Evolutionary conservation across 2,329 filamentous ascomycete genomes (phyloP).

Genomic region (Magnaporthiopsis rhizophila): DNA sequence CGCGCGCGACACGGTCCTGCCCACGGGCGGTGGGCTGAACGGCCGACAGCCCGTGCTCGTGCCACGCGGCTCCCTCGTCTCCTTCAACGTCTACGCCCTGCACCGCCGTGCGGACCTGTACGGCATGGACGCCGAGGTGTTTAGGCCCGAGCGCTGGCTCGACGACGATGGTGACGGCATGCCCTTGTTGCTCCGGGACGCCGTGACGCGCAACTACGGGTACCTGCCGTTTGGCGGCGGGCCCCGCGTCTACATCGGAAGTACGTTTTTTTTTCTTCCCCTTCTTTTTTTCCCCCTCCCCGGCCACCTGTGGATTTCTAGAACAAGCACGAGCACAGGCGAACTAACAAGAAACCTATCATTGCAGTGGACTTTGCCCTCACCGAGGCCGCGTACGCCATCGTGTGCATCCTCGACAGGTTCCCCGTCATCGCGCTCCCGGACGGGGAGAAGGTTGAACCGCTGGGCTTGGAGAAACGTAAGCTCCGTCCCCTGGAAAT

Average conservation of each 20-base stretch:
- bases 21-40: slow-evolving; percentile 36
- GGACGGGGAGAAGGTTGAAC: background rate
- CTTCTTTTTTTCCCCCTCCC: background rate
- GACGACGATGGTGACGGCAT: background rate
- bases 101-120: slow-evolving; percentile 16
- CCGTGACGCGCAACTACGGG: slow-evolving; percentile 3
- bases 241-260: slow-evolving; percentile 8
- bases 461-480: background rate
- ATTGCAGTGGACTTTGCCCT: slow-evolving; percentile 2
- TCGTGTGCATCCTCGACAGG: slow-evolving; percentile 4
- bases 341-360: background rate
- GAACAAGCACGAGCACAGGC: too few species aligned
- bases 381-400: slow-evolving; percentile 4
- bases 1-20: slow-evolving; percentile 30
- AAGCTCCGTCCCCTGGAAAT: background rate
- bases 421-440: slow-evolving; percentile 1
- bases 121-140: slow-evolving; percentile 10
- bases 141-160: slow-evolving; percentile 10
- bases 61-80: slow-evolving; percentile 29
- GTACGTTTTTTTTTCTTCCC: background rate
- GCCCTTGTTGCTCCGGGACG: background rate
- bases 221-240: slow-evolving; percentile 11
- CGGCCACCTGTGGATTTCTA: too few species aligned
- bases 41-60: slow-evolving; percentile 35
- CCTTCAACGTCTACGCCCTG: slow-evolving; percentile 28